Base-by-base conservation (phyloP, 805 yeast species). In the Candida quercuum region DNA sequence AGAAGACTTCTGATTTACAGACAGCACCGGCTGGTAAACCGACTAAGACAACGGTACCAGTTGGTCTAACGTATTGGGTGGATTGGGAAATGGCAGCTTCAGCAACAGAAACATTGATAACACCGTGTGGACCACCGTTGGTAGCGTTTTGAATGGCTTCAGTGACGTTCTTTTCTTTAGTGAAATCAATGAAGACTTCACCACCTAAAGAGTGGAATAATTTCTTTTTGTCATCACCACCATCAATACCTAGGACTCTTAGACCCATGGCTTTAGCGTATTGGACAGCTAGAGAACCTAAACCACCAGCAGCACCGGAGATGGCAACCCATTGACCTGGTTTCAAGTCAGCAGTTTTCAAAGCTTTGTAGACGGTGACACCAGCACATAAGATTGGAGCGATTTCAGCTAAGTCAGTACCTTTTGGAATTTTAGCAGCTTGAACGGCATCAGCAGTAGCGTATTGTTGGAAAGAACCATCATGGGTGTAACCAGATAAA, bases 351-450 rank as follows among this genome's bases (percentile, higher is more conserved):
- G 94, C 85, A 31, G 86, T 81, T 72, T 85, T 85, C 59, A 86
- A 69, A 32, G 94, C 95, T 72, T 85, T 86, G 80, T 86, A 86
- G 41, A 84, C 94, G 28, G 95, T 86, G 62, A 86, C 78, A 64
- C 95, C 95, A 26, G 95, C 95, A 69, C 95, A 86, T 56, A 86
- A 74, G 57, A 86, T 78, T 52, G 95, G 95, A 10, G 95, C 79
- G 45, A 78, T 74, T 47, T 67, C 71, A 38, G 91, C 88, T 52
- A 86, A 73, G 57, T 86, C 89, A 29, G 84, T 67, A 41, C 80
- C 83, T 53, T 72, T 55, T 42, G 94, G 89, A 53, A 86, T 78
- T 50, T 72, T 69, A 29, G 94, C 94, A 28, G 93, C 94, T 58
- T 86, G 94, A 40, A 81, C 74, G 29, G 91, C 93, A 61, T 85